Percentiles rank a stretch among this genome's conserved stretches.
These are phyloP conservation scores for Chloris gayana DNA, from an alignment of 176 grass and related monocot genomes.

Conservation along the genomic window DNA sequence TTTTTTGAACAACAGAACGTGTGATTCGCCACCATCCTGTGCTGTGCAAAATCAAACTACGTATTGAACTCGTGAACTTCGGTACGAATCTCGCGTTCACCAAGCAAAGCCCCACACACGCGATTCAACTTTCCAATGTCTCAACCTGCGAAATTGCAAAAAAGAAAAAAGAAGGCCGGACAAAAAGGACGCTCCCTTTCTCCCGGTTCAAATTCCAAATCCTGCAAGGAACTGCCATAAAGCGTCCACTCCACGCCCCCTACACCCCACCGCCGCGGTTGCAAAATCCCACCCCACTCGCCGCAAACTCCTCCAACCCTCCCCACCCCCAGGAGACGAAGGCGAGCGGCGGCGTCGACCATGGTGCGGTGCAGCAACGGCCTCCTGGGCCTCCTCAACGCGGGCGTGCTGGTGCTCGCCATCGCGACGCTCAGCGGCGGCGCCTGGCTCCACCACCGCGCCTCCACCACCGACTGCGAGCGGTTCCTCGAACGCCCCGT, in stretches of 20 bases:
- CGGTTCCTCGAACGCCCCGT: conserved; percentile 68
- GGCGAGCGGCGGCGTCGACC: not conserved
- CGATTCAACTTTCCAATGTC: not conserved
- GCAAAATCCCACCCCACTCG: conserved; percentile 22
- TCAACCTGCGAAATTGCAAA: not conserved
- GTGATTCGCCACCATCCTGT: no score
- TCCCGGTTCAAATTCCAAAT: conserved; percentile 44
- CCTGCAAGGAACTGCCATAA: not conserved
- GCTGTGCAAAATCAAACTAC: no score
- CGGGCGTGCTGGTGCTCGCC: conserved; percentile 54
- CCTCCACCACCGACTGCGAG: conserved; percentile 81
- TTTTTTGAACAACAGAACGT: no score
- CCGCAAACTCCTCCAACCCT: not conserved
- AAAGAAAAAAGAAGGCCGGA: not conserved
- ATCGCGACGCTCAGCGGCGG: conserved; percentile 64
- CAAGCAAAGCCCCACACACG: not conserved
- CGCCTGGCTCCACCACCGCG: conserved; percentile 73
- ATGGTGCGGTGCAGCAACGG: conserved; percentile 83
- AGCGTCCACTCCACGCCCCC: not conserved
- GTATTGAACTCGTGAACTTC: not conserved
- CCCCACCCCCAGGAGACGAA: not conserved
- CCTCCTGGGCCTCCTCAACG: conserved; percentile 72
- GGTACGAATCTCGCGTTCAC: not conserved
- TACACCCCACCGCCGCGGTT: not conserved
- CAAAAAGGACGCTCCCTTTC: conserved; percentile 22